Conservation (phyloP, 257 asterid species). For the Scutellaria barbata region DNA sequence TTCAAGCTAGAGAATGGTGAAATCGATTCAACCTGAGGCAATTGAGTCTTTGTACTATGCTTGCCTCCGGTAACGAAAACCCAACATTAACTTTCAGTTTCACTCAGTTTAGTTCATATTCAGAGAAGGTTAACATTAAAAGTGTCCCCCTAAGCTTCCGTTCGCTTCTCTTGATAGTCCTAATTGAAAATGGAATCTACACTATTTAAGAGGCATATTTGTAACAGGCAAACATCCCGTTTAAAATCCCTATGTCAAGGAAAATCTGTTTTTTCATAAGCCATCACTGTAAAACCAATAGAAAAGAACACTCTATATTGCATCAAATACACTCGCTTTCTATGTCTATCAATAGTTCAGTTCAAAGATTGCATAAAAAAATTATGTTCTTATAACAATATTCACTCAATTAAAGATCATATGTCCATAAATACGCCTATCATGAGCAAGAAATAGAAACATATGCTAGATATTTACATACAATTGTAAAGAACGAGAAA, state of each 20-base stretch:
- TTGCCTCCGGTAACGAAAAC: too few relatives aligned
- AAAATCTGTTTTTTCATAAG: not conserved
- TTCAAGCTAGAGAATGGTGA: not conserved
- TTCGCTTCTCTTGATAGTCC: conserved; percentile 13
- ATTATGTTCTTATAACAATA: not conserved
- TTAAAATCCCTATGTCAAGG: too few relatives aligned
- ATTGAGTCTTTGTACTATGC: not conserved
- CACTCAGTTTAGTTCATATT: not conserved
- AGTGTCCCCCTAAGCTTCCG: not conserved
- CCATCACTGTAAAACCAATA: not conserved
- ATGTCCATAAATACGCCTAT: not conserved
- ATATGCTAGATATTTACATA: conserved; percentile 16
- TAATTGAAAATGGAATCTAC: not conserved
- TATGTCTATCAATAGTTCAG: conserved; percentile 16
- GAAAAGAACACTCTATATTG: conserved; percentile 8
- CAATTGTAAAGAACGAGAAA: conserved; percentile 10
- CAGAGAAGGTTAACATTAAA: conserved; percentile 12
- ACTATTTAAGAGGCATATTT: conserved; percentile 13
- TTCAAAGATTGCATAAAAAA: not conserved
- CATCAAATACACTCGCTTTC: conserved; percentile 5
- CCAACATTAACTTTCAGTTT: not conserved
- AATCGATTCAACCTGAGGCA: not conserved
- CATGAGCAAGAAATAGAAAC: conserved; percentile 12
- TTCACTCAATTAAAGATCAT: conserved; percentile 15
- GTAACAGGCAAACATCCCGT: not conserved